Percentiles rank a stretch among this genome's conserved stretches.
phyloP scores from a whole-genome alignment of 164 flowering plant genomes.

The Paratinospora sagittata region DNA sequence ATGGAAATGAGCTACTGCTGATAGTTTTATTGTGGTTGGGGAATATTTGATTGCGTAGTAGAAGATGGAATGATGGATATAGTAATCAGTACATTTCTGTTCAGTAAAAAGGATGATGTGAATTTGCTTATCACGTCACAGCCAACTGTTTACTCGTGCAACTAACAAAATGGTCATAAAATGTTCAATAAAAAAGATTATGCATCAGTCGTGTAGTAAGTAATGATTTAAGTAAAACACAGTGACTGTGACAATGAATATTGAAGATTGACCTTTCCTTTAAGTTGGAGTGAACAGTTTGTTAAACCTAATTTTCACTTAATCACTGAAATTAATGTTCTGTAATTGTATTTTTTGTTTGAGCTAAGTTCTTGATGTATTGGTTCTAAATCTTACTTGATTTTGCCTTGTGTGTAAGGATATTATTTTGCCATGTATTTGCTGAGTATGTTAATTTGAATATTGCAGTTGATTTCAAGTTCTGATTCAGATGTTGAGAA shows the following conservation, averaged over 20 bases:
- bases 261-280: too few species aligned
- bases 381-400: not conserved
- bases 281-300: too few species aligned
- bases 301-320: too few species aligned
- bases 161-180: not conserved
- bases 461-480: conserved; percentile 33
- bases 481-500: conserved; percentile 68
- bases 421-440: not conserved
- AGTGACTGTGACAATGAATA: too few species aligned
- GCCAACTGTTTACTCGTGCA: too few species aligned
- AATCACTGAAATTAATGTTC: too few species aligned
- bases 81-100: not conserved
- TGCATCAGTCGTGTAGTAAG: too few species aligned
- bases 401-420: not conserved
- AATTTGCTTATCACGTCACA: too few species aligned
- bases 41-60: not conserved
- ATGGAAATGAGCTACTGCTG: not conserved
- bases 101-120: too few species aligned
- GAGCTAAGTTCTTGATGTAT: too few species aligned
- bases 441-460: not conserved
- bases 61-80: not conserved
- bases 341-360: too few species aligned
- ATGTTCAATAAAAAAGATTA: not conserved
- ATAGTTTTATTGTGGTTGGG: not conserved
- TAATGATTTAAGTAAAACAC: too few species aligned